Evolutionary conservation across 148 eudicot genomes (phyloP).

Genomic region (Dianthus caryophyllus): DNA sequence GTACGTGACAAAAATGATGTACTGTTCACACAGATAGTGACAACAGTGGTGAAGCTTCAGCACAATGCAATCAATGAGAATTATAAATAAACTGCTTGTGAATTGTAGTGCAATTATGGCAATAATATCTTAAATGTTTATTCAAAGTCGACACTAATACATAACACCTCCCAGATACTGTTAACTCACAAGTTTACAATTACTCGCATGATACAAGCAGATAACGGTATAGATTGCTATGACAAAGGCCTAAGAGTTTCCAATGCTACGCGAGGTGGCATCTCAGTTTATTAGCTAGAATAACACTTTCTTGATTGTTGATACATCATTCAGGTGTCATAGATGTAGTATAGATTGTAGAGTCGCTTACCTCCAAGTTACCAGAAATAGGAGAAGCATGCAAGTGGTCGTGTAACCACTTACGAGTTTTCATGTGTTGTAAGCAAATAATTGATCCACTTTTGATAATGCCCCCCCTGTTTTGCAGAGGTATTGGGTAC

Average conservation of each 20-base stretch:
- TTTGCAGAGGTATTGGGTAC: conserved; percentile 49
- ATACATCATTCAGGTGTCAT: neutral
- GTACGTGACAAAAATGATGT: too few species aligned
- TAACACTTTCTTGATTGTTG: neutral
- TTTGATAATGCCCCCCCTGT: conserved; percentile 73
- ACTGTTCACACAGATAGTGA: too few species aligned
- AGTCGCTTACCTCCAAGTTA: conserved; percentile 67
- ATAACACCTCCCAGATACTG: neutral
- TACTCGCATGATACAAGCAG: too few species aligned
- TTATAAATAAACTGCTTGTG: too few species aligned
- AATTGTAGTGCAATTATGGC: neutral
- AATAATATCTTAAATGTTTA: neutral
- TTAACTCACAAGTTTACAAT: neutral
- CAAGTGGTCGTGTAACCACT: conserved; percentile 94
- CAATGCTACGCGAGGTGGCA: neutral
- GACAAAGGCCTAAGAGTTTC: neutral
- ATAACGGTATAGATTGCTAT: too few species aligned
- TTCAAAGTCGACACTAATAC: neutral
- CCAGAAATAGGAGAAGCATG: conserved; percentile 96
- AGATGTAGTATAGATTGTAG: neutral
- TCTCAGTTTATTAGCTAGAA: neutral
- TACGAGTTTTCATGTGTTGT: conserved; percentile 91
- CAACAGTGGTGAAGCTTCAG: neutral
- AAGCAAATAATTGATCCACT: conserved; percentile 66
- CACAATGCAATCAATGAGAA: too few species aligned